Conservation (phyloP, 2,329 filamentous ascomycete species). For the Magnaporthiopsis poae region DNA sequence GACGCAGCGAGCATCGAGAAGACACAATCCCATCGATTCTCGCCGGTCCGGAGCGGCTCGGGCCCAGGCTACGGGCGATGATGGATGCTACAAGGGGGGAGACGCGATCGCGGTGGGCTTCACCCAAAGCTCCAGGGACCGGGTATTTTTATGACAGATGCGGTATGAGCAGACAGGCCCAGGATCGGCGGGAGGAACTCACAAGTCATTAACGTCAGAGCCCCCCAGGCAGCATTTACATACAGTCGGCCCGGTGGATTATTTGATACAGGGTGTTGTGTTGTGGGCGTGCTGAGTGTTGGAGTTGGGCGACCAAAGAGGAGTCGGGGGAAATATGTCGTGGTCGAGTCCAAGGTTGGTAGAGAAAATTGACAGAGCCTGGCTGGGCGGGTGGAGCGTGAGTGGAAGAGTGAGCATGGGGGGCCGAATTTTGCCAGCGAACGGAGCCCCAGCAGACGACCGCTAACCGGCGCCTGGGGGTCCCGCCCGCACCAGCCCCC, state of each 20-base stretch:
- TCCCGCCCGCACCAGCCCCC: neutral
- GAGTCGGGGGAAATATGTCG: neutral
- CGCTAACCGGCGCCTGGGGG: neutral
- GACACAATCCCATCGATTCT: constrained; percentile 27
- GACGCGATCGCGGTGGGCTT: constrained; percentile 8
- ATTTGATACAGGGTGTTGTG: constrained; percentile 15
- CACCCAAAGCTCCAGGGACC: constrained; percentile 17
- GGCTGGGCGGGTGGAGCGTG: constrained; percentile 1
- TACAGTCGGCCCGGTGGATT: constrained; percentile 11
- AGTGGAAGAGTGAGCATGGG: constrained; percentile 4
- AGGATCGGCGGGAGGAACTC: constrained; percentile 26
- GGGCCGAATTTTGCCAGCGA: neutral
- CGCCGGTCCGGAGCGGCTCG: constrained; percentile 13
- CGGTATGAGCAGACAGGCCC: constrained; percentile 18
- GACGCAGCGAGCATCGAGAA: constrained; percentile 24
- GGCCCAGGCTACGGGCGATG: neutral
- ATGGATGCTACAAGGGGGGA: constrained; percentile 1
- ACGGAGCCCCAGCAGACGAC: neutral
- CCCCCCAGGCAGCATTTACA: constrained; percentile 26
- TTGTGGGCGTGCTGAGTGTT: constrained; percentile 17
- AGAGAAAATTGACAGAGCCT: constrained; percentile 4
- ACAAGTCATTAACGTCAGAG: constrained; percentile 40
- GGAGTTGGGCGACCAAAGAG: constrained; percentile 11
- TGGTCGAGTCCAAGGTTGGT: constrained; percentile 3
- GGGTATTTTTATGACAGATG: constrained; percentile 18